These are phyloP conservation scores for Wallacemonas sp. DNA, from an alignment of 208 protist genomes.

Conservation along the genomic window DNA sequence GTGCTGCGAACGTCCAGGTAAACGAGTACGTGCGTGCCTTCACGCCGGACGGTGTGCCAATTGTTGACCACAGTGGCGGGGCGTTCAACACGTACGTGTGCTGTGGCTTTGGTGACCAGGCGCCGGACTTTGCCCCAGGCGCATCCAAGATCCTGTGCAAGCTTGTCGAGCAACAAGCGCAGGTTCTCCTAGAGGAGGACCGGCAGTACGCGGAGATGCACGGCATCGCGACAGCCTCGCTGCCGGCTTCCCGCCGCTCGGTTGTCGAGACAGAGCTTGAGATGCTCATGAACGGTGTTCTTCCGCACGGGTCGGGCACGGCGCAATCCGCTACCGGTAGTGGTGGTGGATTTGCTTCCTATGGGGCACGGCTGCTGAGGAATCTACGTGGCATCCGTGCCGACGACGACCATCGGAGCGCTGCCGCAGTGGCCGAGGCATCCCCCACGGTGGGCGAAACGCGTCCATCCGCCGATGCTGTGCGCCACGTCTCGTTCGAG, in stretches of 20 bases:
- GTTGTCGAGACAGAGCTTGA: slow-evolving; percentile 52
- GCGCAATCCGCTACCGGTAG: neutral
- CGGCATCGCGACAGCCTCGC: slow-evolving; percentile 16
- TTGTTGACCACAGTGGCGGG: slow-evolving; percentile 67
- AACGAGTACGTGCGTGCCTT: slow-evolving; percentile 63
- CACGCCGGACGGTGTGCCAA: slow-evolving; percentile 79
- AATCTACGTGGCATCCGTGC: neutral
- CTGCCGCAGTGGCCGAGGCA: neutral
- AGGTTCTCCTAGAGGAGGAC: slow-evolving; percentile 49
- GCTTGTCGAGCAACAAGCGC: slow-evolving; percentile 64
- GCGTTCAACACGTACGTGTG: slow-evolving; percentile 87
- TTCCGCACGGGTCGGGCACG: slow-evolving; percentile 3
- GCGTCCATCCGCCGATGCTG: neutral
- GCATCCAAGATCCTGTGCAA: slow-evolving; percentile 72
- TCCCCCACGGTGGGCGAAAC: neutral
- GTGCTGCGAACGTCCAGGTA: slow-evolving; percentile 9
- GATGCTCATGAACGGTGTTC: slow-evolving; percentile 53
- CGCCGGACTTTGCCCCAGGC: slow-evolving; percentile 70
- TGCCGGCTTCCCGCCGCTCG: slow-evolving; percentile 33
- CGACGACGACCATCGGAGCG: neutral
- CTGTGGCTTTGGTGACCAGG: slow-evolving; percentile 83
- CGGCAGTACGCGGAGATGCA: slow-evolving; percentile 20
- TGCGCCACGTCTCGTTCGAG: slow-evolving; percentile 19
- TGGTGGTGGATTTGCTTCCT: neutral
- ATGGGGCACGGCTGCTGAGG: neutral